Evolutionary conservation across 306 rosid species (phyloP).

Genomic region (Vicia sativa): DNA sequence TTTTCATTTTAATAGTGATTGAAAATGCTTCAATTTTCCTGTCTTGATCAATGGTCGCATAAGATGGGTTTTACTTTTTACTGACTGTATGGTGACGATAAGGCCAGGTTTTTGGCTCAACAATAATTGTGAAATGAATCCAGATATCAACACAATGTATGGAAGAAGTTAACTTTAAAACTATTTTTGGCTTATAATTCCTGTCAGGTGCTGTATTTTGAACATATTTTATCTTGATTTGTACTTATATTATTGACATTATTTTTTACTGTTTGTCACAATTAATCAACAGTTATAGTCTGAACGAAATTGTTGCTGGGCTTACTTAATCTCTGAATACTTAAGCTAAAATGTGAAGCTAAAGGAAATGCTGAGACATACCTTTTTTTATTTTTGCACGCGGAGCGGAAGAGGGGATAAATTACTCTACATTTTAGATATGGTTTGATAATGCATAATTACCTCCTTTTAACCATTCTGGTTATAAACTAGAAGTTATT

Average conservation of each 20-base stretch:
- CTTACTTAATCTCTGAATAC: neutral
- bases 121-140: neutral
- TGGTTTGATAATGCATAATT: conserved; percentile 1
- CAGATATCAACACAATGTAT: too few relatives aligned
- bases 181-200: too few relatives aligned
- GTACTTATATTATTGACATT: neutral
- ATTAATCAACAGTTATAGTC: conserved; percentile 6
- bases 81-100: neutral
- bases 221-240: neutral
- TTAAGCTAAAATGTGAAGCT: conserved; percentile 1
- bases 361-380: too few relatives aligned
- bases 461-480: neutral
- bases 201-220: neutral
- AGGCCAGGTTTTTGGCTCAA: neutral
- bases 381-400: too few relatives aligned
- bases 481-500: neutral
- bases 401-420: too few relatives aligned
- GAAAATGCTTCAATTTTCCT: neutral
- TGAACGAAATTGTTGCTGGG: conserved; percentile 17
- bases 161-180: too few relatives aligned
- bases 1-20: neutral
- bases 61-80: neutral
- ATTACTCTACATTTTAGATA: too few relatives aligned
- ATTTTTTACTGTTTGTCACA: neutral
- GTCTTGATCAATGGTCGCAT: conserved; percentile 1